These are phyloP conservation scores for Mycena olivaceomarginata DNA, from an alignment of 768 basidiomycete genomes.

Conservation along the genomic window DNA sequence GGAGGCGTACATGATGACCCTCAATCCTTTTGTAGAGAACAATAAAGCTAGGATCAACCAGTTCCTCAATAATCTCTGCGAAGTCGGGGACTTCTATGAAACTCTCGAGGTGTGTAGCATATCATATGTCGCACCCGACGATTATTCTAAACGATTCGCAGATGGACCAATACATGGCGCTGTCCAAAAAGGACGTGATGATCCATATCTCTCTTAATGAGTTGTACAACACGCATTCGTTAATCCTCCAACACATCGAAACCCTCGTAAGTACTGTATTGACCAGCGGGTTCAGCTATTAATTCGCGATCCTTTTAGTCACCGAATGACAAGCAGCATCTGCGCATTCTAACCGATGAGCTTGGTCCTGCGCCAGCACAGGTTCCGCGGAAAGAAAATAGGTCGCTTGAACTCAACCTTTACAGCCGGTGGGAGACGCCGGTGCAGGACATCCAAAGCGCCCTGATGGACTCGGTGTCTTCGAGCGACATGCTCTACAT, in stretches of 20 bases:
- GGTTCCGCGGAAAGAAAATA: constrained; percentile 98
- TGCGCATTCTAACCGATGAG: constrained; percentile 97
- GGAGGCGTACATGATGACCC: constrained; percentile 98
- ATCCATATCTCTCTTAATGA: constrained; percentile 99
- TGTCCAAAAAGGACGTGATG: constrained; percentile 98
- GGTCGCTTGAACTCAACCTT: constrained; percentile 92
- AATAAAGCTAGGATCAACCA: constrained; percentile 99
- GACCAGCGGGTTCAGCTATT: constrained; percentile 14
- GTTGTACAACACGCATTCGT: constrained; percentile 98
- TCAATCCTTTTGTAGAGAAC: constrained; percentile 99
- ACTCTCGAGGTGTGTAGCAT: constrained; percentile 87
- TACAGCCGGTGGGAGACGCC: constrained; percentile 99
- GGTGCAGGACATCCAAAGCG: constrained; percentile 97
- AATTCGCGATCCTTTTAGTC: constrained; percentile 71
- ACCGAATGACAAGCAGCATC: constrained; percentile 97
- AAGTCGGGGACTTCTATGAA: constrained; percentile 99
- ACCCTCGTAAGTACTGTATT: constrained; percentile 79
- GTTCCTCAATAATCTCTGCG: constrained; percentile 97
- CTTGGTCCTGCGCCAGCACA: constrained; percentile 95
- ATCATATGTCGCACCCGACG: neutral
- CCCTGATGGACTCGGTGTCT: constrained; percentile 97
- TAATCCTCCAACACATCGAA: constrained; percentile 96
- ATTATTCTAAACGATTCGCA: constrained; percentile 51
- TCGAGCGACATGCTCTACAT: constrained; percentile 99
- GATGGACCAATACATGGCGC: constrained; percentile 99